Evolutionary conservation across 106 monocot genomes (phyloP).

Genomic region (Platanthera guangdongensis): DNA sequence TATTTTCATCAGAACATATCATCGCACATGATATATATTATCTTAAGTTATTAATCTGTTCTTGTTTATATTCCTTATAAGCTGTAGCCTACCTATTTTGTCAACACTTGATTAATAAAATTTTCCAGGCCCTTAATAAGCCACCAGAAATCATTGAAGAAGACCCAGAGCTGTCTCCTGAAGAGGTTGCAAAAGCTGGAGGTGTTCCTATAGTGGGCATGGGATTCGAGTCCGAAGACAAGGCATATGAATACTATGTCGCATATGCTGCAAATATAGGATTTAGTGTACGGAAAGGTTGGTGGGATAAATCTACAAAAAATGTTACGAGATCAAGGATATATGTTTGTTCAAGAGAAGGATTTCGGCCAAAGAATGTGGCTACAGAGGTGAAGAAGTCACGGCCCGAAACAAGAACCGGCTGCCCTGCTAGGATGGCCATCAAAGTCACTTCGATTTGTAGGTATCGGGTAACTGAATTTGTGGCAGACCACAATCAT

Average conservation of each 20-base stretch:
- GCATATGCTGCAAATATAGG: constrained; percentile 58
- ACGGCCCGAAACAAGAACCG: constrained; percentile 52
- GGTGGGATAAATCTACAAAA: constrained; percentile 63
- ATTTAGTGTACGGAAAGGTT: constrained; percentile 67
- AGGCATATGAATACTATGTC: constrained; percentile 59
- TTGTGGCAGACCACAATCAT: constrained; percentile 56
- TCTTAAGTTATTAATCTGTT: neutral
- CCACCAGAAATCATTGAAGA: constrained; percentile 31
- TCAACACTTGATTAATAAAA: neutral
- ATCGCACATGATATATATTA: neutral
- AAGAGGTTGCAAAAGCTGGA: constrained; percentile 51
- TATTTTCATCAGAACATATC: too few relatives aligned
- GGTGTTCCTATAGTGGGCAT: constrained; percentile 70
- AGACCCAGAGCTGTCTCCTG: constrained; percentile 41
- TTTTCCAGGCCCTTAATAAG: constrained; percentile 21
- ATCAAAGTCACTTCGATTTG: constrained; percentile 39
- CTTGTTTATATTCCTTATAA: neutral
- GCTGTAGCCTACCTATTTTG: neutral
- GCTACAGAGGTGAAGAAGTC: constrained; percentile 30
- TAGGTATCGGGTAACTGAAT: constrained; percentile 57
- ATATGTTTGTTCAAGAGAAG: constrained; percentile 67
- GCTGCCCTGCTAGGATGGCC: constrained; percentile 53
- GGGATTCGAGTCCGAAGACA: constrained; percentile 65
- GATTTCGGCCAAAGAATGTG: constrained; percentile 55
- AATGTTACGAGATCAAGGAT: constrained; percentile 43